Conservation (phyloP, 2,329 filamentous ascomycete genomes). For the Penicillium sp. region DNA sequence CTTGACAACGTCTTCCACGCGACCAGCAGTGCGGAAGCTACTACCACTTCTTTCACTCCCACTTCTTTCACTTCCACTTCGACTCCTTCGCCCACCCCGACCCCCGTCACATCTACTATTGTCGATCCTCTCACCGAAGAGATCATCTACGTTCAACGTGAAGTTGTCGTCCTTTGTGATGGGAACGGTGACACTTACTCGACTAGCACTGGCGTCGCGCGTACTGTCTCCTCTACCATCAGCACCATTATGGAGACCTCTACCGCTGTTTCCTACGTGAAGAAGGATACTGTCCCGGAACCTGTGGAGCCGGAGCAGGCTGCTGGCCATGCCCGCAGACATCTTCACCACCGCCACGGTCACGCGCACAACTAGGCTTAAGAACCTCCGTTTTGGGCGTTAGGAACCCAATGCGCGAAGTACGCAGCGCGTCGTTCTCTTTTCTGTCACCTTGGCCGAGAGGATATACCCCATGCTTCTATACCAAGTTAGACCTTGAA, state of each 20-base stretch:
- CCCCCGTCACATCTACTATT: conserved; percentile 27
- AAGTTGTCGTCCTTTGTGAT: conserved; percentile 32
- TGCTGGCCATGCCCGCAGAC: conserved; percentile 22
- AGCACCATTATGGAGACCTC: conserved; percentile 26
- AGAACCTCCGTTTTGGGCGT: not conserved
- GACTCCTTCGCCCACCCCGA: conserved; percentile 25
- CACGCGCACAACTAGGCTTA: conserved; percentile 22
- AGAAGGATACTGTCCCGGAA: conserved; percentile 18
- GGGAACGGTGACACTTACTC: conserved; percentile 24
- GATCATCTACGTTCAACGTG: conserved; percentile 33
- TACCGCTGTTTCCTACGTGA: conserved; percentile 27
- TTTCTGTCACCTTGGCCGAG: not conserved
- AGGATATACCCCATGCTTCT: conserved; percentile 4
- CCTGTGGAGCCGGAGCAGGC: conserved; percentile 21
- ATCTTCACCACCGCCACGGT: conserved; percentile 27
- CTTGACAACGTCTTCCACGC: conserved; percentile 3
- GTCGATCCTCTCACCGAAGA: conserved; percentile 27
- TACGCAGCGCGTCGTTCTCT: conserved; percentile 14
- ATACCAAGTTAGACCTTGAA: conserved; percentile 2
- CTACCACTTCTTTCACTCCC: conserved; percentile 15
- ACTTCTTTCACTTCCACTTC: conserved; percentile 22
- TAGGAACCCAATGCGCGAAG: not conserved
- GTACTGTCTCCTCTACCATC: conserved; percentile 27
- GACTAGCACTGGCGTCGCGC: conserved; percentile 26
- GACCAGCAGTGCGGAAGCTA: conserved; percentile 4